Base-by-base conservation (phyloP, 2,329 filamentous ascomycete genomes). In the Curvularia spicifera region DNA sequence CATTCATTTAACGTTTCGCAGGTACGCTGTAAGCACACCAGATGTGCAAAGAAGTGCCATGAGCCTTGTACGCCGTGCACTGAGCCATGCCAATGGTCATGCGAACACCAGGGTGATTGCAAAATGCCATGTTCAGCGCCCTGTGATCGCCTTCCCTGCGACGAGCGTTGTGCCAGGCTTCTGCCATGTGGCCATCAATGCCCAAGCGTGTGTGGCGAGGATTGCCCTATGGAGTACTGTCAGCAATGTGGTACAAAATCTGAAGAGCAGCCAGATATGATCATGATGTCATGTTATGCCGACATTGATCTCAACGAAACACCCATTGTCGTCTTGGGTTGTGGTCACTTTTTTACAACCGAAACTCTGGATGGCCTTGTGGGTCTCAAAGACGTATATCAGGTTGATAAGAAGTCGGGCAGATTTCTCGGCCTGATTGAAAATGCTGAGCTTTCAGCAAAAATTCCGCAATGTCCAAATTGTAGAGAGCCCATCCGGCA, bases 101-200 rank as follows among this genome's bases (percentile, higher is more conserved):
- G 78, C 46, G 63, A 67, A 24, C 78, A 80, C 51, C 60, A 66
- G 47, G 65, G 65, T 29, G 8, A 49, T 5, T 79, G 78, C 46
- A 66, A 64, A 0, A 73, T 77, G 63, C 75, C 71, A 3, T 79
- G 78, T 53, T 67, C 74, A 3, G 69, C 67, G 2, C 72, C 72
- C 0, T 77, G 71, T 46, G 66, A 71, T 39, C 47, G 68, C 3
- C 56, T 77, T 2, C 74, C 74, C 2, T 77, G 73, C 53, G 51
- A 70, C 20, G 48, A 66, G 35, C 66, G 73, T 8, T 76, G 74
- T 55, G 53, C 63, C 0, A 71, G 67, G 28, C 12, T 59, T 2
- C 59, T 76, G 29, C 40, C 45, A 1, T 77, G 73, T 18, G 69
- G 69, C 1, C 72, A 76, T 28, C 73, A 71, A 45, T 77, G 74